Base-by-base conservation (phyloP, 176 grass and related monocot genomes). In the Lolium rigidum region DNA sequence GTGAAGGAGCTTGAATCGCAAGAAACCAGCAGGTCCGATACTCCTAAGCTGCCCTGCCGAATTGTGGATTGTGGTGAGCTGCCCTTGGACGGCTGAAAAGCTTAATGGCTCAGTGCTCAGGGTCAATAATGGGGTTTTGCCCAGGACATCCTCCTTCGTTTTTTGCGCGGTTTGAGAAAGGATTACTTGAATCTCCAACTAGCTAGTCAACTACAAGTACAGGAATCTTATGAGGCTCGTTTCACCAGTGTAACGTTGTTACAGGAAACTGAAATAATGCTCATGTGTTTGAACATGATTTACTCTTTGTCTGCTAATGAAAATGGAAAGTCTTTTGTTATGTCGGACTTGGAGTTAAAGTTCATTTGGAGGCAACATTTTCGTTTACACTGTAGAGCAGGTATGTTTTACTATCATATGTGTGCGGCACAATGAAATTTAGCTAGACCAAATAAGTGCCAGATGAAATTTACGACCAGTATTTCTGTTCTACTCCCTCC, bases 1-100 rank as follows among this genome's bases (percentile, higher is more conserved):
- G 86, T 94, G 79, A 90, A n/a, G 81, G 70, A 80, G 73, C 92
- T 94, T 72, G 92, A 94, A 56, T 84, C 89, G 10, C 92, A 91
- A 83, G 89, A 94, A 86, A 94, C 89, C 21, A 91, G 86, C 64
- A 86, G 92, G 49, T 80, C 92, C 28, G 83, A 91, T 73, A 73
- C 54, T 59, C 89, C 86, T 2, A 85, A 83, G 59, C 84, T 78
- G 69, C 86, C 89, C 0, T 91, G 89, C 48, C 84, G 92, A 48
- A 94, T 94, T 56, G 74, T 91, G 13, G 78, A 89, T 43, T 94
- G 89, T 81, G 92, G 86, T 14, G 86, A 94, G 74, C 22, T 94
- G 25, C 89, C 83, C 47, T 48, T 91, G 78, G 78, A 88, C 25
- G 67, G 85, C 39, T 90, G 84, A 90, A 25, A 6, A 15, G 72